Percentiles rank a stretch among this genome's conserved stretches.
phyloP scores from a whole-genome alignment of 2,329 filamentous ascomycete genomes.

The Herpotrichia juniperi region DNA sequence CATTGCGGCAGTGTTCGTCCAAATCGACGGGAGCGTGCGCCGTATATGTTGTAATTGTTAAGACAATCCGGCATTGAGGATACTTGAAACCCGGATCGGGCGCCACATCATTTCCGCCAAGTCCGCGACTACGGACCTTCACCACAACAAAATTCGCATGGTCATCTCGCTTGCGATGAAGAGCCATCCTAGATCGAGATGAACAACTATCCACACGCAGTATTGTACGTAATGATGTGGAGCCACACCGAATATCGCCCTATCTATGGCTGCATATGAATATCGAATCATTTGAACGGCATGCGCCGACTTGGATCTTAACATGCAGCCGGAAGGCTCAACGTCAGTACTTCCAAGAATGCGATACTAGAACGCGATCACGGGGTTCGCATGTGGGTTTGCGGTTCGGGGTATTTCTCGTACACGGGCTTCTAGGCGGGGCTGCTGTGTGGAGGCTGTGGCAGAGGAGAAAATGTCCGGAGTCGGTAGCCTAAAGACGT shows the following conservation, averaged over 20 bases:
- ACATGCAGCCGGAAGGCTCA: too few species aligned
- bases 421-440: too few species aligned
- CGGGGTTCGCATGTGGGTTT: too few species aligned
- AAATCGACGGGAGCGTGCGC: not conserved
- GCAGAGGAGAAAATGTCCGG: not conserved
- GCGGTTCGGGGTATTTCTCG: too few species aligned
- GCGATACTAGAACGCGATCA: too few species aligned
- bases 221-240: too few species aligned
- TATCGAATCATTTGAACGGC: too few species aligned
- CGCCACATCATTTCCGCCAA: not conserved
- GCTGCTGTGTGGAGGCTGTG: not conserved
- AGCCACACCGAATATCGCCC: too few species aligned
- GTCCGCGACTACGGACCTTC: not conserved
- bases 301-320: too few species aligned
- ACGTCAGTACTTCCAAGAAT: too few species aligned
- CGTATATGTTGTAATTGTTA: not conserved
- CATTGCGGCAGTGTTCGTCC: not conserved
- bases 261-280: too few species aligned
- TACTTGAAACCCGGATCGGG: not conserved
- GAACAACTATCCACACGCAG: not conserved
- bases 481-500: not conserved
- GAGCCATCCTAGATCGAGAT: too few species aligned
- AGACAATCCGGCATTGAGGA: not conserved
- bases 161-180: not conserved
- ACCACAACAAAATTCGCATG: not conserved